A percentile compares a stretch with the other conserved stretches of the same genome.
These are phyloP conservation scores for Hypomontagnella submonticulosa DNA, from an alignment of 495 filamentous ascomycete genomes.

Conservation along the genomic window DNA sequence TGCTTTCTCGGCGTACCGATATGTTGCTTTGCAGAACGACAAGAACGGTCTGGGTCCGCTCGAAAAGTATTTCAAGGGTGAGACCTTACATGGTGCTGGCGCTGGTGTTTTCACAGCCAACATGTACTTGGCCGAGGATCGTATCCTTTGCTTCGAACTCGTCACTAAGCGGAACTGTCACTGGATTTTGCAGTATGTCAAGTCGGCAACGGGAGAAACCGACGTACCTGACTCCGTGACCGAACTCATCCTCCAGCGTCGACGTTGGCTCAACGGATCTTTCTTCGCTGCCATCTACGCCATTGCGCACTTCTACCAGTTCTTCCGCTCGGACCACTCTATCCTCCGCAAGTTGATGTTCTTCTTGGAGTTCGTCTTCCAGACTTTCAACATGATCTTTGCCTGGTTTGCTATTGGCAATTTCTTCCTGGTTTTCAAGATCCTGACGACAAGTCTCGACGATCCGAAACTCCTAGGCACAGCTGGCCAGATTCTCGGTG, in stretches of 20 bases:
- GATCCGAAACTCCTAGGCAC: conserved; percentile 72
- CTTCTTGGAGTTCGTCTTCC: conserved; percentile 91
- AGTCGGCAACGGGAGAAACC: conserved; percentile 94
- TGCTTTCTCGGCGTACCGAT: conserved; percentile 98
- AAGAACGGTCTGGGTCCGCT: conserved; percentile 91
- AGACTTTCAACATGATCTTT: conserved; percentile 96
- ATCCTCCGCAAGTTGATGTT: conserved; percentile 89
- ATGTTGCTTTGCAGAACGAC: conserved; percentile 94
- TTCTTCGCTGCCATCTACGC: conserved; percentile 99
- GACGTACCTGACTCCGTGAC: conserved; percentile 96
- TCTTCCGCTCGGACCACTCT: conserved; percentile 91
- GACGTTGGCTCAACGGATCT: conserved; percentile 97
- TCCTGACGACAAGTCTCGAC: conserved; percentile 87
- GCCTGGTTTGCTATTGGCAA: conserved; percentile 99
- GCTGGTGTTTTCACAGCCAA: conserved; percentile 99
- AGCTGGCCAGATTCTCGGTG: conserved; percentile 79
- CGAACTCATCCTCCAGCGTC: conserved; percentile 94
- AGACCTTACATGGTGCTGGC: conserved; percentile 94
- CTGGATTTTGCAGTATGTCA: conserved; percentile 98
- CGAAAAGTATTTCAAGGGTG: conserved; percentile 96
- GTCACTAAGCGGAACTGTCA: conserved; percentile 96
- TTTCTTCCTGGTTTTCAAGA: conserved; percentile 99
- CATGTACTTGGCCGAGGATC: conserved; percentile 99
- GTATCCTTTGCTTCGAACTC: conserved; percentile 98
- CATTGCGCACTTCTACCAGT: conserved; percentile 91